Percentiles rank a stretch among this genome's conserved stretches.
Evolutionary conservation across 306 rosid species (phyloP).

Genomic region (Potentilla sterilis): DNA sequence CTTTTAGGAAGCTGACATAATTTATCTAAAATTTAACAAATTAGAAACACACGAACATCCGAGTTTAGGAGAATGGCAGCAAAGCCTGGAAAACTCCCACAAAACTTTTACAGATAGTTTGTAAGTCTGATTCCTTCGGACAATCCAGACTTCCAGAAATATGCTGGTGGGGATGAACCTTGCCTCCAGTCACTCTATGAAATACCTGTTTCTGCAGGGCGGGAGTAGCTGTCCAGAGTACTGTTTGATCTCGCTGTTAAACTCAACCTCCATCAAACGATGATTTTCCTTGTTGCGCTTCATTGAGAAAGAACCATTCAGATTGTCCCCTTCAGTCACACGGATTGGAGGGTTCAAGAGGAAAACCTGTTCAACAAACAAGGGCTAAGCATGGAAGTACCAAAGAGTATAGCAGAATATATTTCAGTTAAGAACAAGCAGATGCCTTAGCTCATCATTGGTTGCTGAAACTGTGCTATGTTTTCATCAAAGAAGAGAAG

Average conservation of each 20-base stretch:
- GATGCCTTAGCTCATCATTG: not conserved
- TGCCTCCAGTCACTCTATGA: conserved; percentile 59
- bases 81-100: conserved; percentile 25
- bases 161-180: conserved; percentile 5
- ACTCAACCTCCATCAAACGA: conserved; percentile 92
- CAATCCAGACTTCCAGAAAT: conserved; percentile 21
- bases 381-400: not conserved
- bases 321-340: conserved; percentile 63
- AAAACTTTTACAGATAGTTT: conserved; percentile 21
- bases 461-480: not conserved
- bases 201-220: conserved; percentile 60
- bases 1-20: not conserved
- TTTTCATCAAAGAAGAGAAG: not conserved
- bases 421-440: not conserved
- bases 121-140: conserved; percentile 12
- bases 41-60: not conserved
- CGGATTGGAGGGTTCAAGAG: conserved; percentile 61
- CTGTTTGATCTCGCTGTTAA: conserved; percentile 65
- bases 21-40: not conserved
- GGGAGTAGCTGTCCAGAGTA: conserved; percentile 53
- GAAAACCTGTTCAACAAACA: conserved; percentile 59
- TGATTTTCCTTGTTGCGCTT: conserved; percentile 86
- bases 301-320: conserved; percentile 72
- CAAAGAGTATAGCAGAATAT: not conserved
- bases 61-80: conserved; percentile 11